A percentile compares a stretch with the other conserved stretches of the same genome.
These are phyloP conservation scores for Celoporthe dispersa DNA, from an alignment of 2,329 filamentous ascomycete species.

Conservation along the genomic window DNA sequence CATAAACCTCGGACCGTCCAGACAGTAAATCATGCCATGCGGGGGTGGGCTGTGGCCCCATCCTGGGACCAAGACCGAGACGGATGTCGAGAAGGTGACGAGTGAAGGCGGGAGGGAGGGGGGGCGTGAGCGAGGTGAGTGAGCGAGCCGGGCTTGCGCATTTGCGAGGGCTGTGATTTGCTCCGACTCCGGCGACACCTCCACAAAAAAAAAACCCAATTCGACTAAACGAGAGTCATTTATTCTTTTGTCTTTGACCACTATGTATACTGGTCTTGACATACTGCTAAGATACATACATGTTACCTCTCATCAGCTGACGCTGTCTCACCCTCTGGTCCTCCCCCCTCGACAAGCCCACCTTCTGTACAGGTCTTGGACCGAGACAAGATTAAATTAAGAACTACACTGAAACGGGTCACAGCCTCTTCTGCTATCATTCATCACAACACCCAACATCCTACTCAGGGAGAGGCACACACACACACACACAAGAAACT, in stretches of 20 bases:
- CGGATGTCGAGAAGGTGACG: neutral
- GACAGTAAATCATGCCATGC: neutral
- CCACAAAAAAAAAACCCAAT: slow-evolving; percentile 1
- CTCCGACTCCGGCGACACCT: slow-evolving; percentile 8
- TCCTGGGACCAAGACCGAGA: neutral
- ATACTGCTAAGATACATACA: neutral
- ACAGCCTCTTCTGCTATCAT: neutral
- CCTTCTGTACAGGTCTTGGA: neutral
- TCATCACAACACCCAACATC: neutral
- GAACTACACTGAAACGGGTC: slow-evolving; percentile 21
- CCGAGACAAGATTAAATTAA: slow-evolving; percentile 22
- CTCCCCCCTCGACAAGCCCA: neutral
- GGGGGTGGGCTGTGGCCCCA: neutral
- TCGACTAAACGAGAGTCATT: neutral
- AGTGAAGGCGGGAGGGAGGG: no score
- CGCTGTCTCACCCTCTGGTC: neutral
- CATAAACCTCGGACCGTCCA: neutral
- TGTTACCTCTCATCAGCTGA: neutral
- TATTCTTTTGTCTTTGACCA: neutral
- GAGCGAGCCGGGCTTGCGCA: slow-evolving; percentile 5
- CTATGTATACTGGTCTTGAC: no score
- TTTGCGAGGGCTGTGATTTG: neutral
- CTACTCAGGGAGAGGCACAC: neutral
- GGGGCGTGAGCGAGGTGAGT: neutral
- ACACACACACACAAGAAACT: neutral